A percentile compares a stretch with the other conserved stretches of the same genome.
Evolutionary conservation across 2,329 filamentous ascomycete species (phyloP).

Genomic region (Ambrosiella xylebori): DNA sequence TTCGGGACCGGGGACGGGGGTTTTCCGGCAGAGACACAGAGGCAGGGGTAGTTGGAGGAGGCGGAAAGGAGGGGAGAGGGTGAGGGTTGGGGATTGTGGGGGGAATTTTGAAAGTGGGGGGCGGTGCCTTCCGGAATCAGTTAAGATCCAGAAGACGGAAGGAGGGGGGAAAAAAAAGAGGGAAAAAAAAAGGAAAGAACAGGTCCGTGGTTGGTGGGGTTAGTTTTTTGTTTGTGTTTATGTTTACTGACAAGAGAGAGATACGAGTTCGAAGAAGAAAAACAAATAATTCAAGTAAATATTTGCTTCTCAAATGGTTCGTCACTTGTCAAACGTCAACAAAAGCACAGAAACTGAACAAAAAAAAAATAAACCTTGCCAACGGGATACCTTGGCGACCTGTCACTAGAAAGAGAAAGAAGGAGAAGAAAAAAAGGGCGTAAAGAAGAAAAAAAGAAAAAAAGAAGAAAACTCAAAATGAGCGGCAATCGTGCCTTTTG

Average conservation of each 20-base stretch:
- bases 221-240: not conserved
- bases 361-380: too few species aligned
- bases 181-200: not conserved
- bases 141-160: conserved; percentile 2
- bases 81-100: not conserved
- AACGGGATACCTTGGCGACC: too few species aligned
- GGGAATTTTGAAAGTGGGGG: not conserved
- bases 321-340: too few species aligned
- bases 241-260: not conserved
- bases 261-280: not conserved
- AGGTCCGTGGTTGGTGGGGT: not conserved
- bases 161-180: not conserved
- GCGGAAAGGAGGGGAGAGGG: not conserved
- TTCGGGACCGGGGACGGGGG: not conserved
- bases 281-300: not conserved
- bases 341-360: too few species aligned
- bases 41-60: too few species aligned
- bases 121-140: not conserved
- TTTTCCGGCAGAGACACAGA: too few species aligned
- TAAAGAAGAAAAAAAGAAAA: too few species aligned
- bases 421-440: too few species aligned
- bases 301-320: too few species aligned
- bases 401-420: too few species aligned
- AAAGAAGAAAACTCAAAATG: too few species aligned
- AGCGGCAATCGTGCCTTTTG: too few species aligned